Evolutionary conservation across 176 grass and related monocot genomes (phyloP), one percentile per base, ranked within the genome.

Genomic region (Typha latifolia): DNA sequence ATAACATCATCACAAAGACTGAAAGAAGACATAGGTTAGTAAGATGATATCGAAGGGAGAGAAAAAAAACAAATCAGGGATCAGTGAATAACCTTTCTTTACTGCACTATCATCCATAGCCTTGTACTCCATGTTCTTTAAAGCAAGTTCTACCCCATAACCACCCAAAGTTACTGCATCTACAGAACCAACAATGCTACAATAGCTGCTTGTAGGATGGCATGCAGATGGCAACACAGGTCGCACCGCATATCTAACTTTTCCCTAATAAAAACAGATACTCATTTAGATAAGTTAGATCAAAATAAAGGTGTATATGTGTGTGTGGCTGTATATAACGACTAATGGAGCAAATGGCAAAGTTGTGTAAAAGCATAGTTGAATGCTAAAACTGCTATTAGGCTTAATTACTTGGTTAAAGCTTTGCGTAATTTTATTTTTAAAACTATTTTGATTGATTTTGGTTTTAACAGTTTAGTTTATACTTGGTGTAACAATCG

Each of bases 51-150:
- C 1, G 53, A 59, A 59, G 11, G 16, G 53, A 6, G 11, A 59
- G 1, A 9, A 59, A 21, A 29, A 29, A 59, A 19, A 6, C n/a
- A 59, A 19, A 10, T 59, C 18, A 19, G 20, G 20, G 8, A 19
- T 59, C 53, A 59, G 16, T 14, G 47, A 61, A 63, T 62, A 73
- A 96, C 92, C 88, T 83, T 97, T 92, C 76, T 86, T 92, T 84
- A 97, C 74, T 62, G 75, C 77, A 61, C 73, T 89, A 69, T 97
- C 94, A 87, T 97, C 94, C 85, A 97, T 92, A 62, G 94, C 94
- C 64, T 97, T 97, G 89, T 97, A 97, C 52, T 97, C 94, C 94
- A 97, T 97, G 78, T 97, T 97, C 81, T 97, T 97, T 50, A 97
- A 85, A 66, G 94, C 94, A 80, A 97, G 94, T 74, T 97, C 94